Base-by-base conservation (phyloP, 257 asterid species). In the Anisodus acutangulus region DNA sequence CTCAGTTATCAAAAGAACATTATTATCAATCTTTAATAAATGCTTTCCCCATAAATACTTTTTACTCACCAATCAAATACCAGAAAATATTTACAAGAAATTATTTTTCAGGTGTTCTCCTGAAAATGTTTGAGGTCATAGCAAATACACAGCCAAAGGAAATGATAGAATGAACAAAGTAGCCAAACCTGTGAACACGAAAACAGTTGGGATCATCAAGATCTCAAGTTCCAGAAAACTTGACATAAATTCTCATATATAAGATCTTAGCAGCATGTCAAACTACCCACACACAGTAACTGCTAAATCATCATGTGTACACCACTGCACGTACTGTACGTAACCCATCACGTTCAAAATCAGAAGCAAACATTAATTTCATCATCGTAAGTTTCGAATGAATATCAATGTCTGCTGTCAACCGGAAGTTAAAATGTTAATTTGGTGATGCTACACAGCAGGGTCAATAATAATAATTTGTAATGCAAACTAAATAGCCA, bases 401-500 rank as follows among this genome's bases (percentile, higher is more conserved):
- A 76, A 53, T 15, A 76, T 76, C 81, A 76, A 53, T 47, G 62
- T 49, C 49, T 51, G 62, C 81, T 51, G 64, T 78, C 64, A 31
- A 78, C 47, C 0, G 64, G 45, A 53, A 53, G 41, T 49, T 13
- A 22, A 26, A 78, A 53, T 51, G 43, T 22, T 78, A 53, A 51
- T 78, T 78, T 53, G 81, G 81, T 22, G 45, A 74, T 45, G 80
- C 81, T 49, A 49, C 22, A 74, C 22, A 51, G 59, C 64, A 78
- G 64, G 26, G 45, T 78, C 81, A 76, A 76, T 19, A 76, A 76
- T 19, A 76, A 76, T 51, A 8, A 39, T 69, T 15, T 69, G 51
- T 39, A 69, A 68, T 8, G 53, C 8, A 16, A 26, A 53, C 47
- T 31, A 76, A 54, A 31, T 13, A 76, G 26, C 81, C 64, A 26